phyloP scores from a whole-genome alignment of 805 yeast species.

The Candida hispaniensis region DNA sequence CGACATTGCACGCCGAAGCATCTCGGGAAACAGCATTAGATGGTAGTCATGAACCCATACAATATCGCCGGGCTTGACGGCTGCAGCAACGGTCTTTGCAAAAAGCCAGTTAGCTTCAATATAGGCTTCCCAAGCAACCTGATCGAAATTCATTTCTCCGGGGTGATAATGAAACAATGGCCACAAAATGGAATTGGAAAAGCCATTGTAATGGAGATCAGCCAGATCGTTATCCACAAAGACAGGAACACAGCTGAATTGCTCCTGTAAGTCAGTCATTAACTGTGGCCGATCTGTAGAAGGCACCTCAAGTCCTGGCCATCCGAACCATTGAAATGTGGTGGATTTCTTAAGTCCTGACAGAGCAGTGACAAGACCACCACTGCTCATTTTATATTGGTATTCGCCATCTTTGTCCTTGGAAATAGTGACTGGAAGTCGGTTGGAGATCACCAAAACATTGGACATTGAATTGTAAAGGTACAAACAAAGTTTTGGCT shows the following conservation, averaged over 20 bases:
- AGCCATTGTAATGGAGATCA: conserved; percentile 93
- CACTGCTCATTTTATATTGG: conserved; percentile 86
- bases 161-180: conserved; percentile 98
- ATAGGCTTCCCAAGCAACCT: conserved; percentile 95
- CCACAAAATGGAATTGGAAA: conserved; percentile 91
- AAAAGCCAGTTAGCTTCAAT: conserved; percentile 82
- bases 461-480: too few relatives aligned
- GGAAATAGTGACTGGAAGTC: conserved; percentile 88
- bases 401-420: conserved; percentile 53
- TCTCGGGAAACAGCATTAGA: conserved; percentile 84
- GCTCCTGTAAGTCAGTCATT: conserved; percentile 53
- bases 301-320: conserved; percentile 92
- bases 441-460: conserved; percentile 84
- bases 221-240: conserved; percentile 82
- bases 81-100: conserved; percentile 59
- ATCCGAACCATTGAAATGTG: conserved; percentile 93
- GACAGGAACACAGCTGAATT: conserved; percentile 85
- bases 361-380: conserved; percentile 92
- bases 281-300: conserved; percentile 61
- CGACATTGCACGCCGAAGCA: conserved; percentile 54
- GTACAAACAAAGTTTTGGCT: not conserved
- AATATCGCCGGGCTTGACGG: conserved; percentile 70
- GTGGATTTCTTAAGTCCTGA: conserved; percentile 79
- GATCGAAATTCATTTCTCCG: conserved; percentile 97
- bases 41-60: conserved; percentile 99